Conservation (phyloP, 306 rosid species). For the Medicago ruthenica region DNA sequence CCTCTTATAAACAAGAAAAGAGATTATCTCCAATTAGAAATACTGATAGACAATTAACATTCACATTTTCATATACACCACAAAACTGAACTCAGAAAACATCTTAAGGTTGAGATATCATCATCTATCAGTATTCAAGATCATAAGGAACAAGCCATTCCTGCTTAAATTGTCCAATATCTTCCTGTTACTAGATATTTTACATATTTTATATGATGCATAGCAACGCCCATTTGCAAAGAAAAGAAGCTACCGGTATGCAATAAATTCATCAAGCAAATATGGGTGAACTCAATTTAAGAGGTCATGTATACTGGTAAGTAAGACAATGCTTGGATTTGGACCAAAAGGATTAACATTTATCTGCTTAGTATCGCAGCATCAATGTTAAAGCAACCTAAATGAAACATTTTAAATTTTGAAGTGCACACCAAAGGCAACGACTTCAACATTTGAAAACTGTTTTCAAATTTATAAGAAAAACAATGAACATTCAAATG, state of each 20-base stretch:
- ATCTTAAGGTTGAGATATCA: conserved; percentile 39
- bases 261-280: conserved; percentile 29
- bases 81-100: conserved; percentile 31
- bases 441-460: conserved; percentile 40
- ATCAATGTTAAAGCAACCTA: conserved; percentile 25
- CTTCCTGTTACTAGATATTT: conserved; percentile 19
- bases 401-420: conserved; percentile 28
- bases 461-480: conserved; percentile 34
- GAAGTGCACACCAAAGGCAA: conserved; percentile 32
- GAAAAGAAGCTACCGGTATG: conserved; percentile 25
- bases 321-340: conserved; percentile 42
- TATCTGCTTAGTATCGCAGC: conserved; percentile 26
- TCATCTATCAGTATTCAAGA: conserved; percentile 21
- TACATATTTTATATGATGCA: conserved; percentile 20
- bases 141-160: conserved; percentile 35
- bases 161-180: conserved; percentile 26
- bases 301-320: conserved; percentile 15
- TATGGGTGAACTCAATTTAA: conserved; percentile 15
- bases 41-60: conserved; percentile 22
- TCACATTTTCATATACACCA: conserved; percentile 26
- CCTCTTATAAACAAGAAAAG: conserved; percentile 28
- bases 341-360: conserved; percentile 35
- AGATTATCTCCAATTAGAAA: conserved; percentile 20
- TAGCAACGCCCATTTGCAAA: conserved; percentile 19
- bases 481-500: conserved; percentile 34